Base-by-base conservation (phyloP, 163 green algal genomes). In the Scenedesmus sp. region DNA sequence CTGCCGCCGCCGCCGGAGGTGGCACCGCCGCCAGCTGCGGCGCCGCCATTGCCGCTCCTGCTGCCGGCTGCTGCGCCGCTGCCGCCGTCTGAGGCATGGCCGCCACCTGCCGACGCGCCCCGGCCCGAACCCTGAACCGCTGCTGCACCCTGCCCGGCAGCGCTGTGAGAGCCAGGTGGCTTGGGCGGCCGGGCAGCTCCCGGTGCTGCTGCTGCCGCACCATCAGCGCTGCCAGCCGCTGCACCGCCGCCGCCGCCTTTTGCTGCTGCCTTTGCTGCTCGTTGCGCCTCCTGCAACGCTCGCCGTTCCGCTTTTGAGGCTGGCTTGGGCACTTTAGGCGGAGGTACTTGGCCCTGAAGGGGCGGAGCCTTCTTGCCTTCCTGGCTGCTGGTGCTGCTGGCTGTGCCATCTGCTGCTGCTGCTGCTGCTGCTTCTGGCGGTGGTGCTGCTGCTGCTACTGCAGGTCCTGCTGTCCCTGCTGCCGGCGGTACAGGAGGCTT, bases 271-370 rank as follows among this genome's bases (percentile, higher is more conserved):
- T 99, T 99, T 42, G 97, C 96, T 7, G 97, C 98, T 0, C 97
- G 93, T 92, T 99, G 96, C 70, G 93, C 95, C 90, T 99, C 98
- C 93, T 99, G 98, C 81, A 97, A 85, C 10, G 96, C 97, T 0
- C 97, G 87, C 35, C 96, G 94, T 93, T 98, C 97, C 30, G 97
- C 96, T 76, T 96, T 96, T 1, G 92, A 97, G 88, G 96, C 95
- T 68, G 96, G 91, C 81, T 96, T 96, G 5, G 92, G 87, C 33
- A 84, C 89, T 59, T 89, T 89, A 35, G 73, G 61, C 3, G 68
- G 83, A 26, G 35, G 88, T 1, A 80, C 68, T 3, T 86, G 51
- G 40, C n/a, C 87, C 0, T 78, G n/a, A 18, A 26, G 49, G 7
- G n/a, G 53, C n/a, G 16, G 78, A 51, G n/a, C 59, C 22, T 43